A percentile compares a stretch with the other conserved stretches of the same genome.
phyloP scores from a whole-genome alignment of 257 asterid species.

The Ehretia macrophylla region DNA sequence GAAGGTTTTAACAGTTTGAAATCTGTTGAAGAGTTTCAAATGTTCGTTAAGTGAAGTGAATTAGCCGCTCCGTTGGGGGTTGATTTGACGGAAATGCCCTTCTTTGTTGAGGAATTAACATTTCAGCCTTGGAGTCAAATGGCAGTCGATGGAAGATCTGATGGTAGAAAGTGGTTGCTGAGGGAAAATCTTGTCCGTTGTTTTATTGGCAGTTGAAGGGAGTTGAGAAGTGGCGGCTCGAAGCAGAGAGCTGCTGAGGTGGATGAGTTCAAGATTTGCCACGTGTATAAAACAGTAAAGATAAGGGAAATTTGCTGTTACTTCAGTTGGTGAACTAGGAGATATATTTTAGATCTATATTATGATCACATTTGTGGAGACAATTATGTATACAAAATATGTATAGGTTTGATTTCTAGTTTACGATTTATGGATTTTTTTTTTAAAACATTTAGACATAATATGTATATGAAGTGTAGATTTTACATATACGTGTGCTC shows the following conservation, averaged over 20 bases:
- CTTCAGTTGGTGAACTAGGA: too few species aligned
- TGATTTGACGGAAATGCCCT: slow-evolving; percentile 10
- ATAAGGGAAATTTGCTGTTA: too few species aligned
- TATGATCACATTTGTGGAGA: too few species aligned
- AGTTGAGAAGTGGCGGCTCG: background rate
- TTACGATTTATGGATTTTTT: too few species aligned
- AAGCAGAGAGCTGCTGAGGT: background rate
- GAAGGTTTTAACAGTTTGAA: slow-evolving; percentile 28
- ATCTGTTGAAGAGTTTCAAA: slow-evolving; percentile 9
- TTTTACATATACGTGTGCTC: too few species aligned
- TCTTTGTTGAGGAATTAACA: background rate
- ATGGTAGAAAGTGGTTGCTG: background rate
- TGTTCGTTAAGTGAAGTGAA: background rate
- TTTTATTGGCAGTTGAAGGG: background rate
- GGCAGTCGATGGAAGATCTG: background rate
- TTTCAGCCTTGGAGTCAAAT: slow-evolving; percentile 3
- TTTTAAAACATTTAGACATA: too few species aligned
- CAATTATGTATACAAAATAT: too few species aligned
- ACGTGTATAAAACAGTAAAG: background rate
- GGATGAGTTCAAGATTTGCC: background rate
- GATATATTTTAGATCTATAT: too few species aligned
- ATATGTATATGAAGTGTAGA: too few species aligned
- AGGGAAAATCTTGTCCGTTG: background rate
- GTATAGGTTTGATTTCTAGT: background rate
- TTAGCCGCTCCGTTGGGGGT: background rate